Percentiles rank a stretch among this genome's conserved stretches.
Evolutionary conservation across 2,329 filamentous ascomycete species (phyloP).

Genomic region (Fusarium brachygibbosum): DNA sequence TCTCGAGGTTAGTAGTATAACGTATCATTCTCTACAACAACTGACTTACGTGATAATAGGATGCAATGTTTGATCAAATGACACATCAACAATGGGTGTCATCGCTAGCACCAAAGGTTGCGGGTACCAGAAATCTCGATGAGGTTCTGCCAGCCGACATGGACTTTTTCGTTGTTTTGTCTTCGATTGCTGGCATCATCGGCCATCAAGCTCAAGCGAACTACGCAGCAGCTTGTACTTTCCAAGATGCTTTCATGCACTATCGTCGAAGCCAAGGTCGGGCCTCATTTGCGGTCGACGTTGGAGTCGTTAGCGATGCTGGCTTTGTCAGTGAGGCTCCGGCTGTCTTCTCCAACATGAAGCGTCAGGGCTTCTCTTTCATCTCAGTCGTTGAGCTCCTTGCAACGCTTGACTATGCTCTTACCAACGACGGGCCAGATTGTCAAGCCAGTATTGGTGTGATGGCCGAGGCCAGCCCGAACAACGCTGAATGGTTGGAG

Average conservation of each 20-base stretch:
- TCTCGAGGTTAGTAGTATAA: conserved; percentile 2
- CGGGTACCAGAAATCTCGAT: conserved; percentile 61
- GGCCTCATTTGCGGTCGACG: conserved; percentile 41
- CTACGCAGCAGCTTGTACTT: conserved; percentile 49
- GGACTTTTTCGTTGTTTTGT: conserved; percentile 58
- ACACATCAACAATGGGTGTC: conserved; percentile 54
- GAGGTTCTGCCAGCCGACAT: conserved; percentile 43
- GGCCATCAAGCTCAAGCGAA: conserved; percentile 48
- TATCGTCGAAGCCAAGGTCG: conserved; percentile 36
- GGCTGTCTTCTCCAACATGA: conserved; percentile 31
- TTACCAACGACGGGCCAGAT: conserved; percentile 2
- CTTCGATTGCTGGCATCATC: conserved; percentile 53
- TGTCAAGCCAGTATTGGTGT: conserved; percentile 9
- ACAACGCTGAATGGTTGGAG: conserved; percentile 9
- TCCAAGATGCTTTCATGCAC: conserved; percentile 54
- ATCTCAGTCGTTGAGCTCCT: conserved; percentile 21
- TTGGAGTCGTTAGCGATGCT: conserved; percentile 45
- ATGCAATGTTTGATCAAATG: conserved; percentile 54
- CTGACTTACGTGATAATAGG: conserved; percentile 1
- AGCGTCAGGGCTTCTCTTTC: conserved; percentile 8
- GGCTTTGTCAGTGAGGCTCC: conserved; percentile 43
- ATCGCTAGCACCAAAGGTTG: conserved; percentile 55
- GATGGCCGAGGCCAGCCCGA: conserved; percentile 5
- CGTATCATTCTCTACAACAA: neutral
- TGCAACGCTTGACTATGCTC: conserved; percentile 7